These are phyloP conservation scores for Sarocladiaceae sp. DNA, from an alignment of 2,329 filamentous ascomycete species.

Conservation along the genomic window DNA sequence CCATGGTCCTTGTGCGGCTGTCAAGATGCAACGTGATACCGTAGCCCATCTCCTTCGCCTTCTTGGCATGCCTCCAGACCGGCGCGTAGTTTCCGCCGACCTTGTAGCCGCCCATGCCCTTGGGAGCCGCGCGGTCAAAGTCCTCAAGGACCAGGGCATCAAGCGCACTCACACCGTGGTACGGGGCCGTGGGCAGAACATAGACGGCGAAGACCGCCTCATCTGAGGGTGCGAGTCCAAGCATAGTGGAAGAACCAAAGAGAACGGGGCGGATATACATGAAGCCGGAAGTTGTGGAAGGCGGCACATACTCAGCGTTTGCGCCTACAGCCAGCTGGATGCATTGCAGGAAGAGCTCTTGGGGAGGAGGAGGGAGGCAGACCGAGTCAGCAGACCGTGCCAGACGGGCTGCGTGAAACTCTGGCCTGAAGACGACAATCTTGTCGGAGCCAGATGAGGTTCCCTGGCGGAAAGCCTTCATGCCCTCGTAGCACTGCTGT, in stretches of 20 bases:
- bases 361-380: slow-evolving; percentile 74
- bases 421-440: slow-evolving; percentile 83
- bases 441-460: slow-evolving; percentile 58
- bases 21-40: slow-evolving; percentile 95
- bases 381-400: slow-evolving; percentile 78
- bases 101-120: slow-evolving; percentile 87
- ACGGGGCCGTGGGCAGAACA: slow-evolving; percentile 86
- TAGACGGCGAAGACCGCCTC: slow-evolving; percentile 90
- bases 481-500: slow-evolving; percentile 95
- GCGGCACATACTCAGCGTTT: slow-evolving; percentile 88
- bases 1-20: slow-evolving; percentile 75
- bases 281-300: slow-evolving; percentile 78
- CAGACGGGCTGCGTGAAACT: slow-evolving; percentile 77
- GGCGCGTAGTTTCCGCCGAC: slow-evolving; percentile 95
- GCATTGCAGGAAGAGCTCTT: slow-evolving; percentile 66
- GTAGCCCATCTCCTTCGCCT: slow-evolving; percentile 69
- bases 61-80: slow-evolving; percentile 80
- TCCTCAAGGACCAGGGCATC: slow-evolving; percentile 82
- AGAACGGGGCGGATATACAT: slow-evolving; percentile 89
- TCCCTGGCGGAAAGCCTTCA: slow-evolving; percentile 89
- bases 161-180: slow-evolving; percentile 86
- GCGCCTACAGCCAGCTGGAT: slow-evolving; percentile 75
- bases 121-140: slow-evolving; percentile 88
- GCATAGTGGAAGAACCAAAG: slow-evolving; percentile 80
- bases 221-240: slow-evolving; percentile 79